phyloP scores from a whole-genome alignment of 2,329 filamentous ascomycete species.

The Neopestalotiopsis sp. region DNA sequence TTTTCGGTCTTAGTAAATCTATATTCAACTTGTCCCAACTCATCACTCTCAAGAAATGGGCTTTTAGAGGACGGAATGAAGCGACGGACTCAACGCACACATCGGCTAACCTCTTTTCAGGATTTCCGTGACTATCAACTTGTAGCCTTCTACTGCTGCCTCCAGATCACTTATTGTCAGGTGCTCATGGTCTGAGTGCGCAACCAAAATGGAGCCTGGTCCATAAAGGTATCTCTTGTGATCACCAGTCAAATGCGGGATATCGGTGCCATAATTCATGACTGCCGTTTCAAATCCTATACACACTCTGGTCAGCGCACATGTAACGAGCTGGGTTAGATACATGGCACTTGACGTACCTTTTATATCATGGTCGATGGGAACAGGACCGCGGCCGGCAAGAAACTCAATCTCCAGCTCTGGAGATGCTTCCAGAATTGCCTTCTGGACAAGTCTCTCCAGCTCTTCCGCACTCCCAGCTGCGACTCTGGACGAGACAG shows the following conservation, averaged over 20 bases:
- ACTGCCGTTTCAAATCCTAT: conserved; percentile 75
- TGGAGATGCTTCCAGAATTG: neutral
- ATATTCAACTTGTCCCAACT: too few species aligned
- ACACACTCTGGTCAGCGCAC: neutral
- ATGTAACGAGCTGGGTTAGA: neutral
- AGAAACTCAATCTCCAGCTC: conserved; percentile 10
- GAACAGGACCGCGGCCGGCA: neutral
- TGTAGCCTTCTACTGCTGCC: conserved; percentile 77
- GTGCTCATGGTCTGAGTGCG: conserved; percentile 81
- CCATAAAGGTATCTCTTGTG: conserved; percentile 70
- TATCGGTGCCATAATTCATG: conserved; percentile 90
- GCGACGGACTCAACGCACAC: too few species aligned
- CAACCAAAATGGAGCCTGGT: conserved; percentile 76
- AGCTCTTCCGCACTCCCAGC: neutral
- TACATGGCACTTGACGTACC: neutral
- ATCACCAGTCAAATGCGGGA: conserved; percentile 72
- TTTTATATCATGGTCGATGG: conserved; percentile 15
- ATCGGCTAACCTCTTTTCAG: conserved; percentile 10
- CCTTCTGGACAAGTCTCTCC: neutral
- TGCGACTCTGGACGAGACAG: neutral
- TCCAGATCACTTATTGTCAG: conserved; percentile 75
- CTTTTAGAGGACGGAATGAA: too few species aligned
- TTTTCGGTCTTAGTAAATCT: too few species aligned
- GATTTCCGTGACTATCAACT: conserved; percentile 64
- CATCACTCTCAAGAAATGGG: too few species aligned